Percentiles rank a stretch among this genome's conserved stretches.
Evolutionary conservation across 805 yeast genomes (phyloP).

Genomic region (Hanseniaspora vineae): DNA sequence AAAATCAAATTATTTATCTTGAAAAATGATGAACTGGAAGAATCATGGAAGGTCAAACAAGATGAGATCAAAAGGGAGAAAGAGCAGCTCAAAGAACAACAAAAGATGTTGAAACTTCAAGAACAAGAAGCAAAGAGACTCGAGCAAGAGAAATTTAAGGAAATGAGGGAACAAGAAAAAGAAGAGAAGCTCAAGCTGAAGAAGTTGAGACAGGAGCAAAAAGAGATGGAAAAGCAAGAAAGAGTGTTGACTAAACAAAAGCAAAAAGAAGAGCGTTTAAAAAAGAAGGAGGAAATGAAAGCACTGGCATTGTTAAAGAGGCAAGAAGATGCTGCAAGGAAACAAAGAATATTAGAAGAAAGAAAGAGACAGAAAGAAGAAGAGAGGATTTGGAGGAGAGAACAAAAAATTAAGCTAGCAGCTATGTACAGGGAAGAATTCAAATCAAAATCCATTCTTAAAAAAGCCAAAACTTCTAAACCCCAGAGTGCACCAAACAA

Average conservation of each 20-base stretch:
- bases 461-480: neutral
- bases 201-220: conserved; percentile 12
- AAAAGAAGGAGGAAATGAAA: neutral
- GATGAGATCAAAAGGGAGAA: conserved; percentile 10
- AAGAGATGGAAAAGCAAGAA: conserved; percentile 7
- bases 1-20: conserved; percentile 69
- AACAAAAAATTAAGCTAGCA: neutral
- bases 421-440: neutral
- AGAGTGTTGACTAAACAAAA: neutral
- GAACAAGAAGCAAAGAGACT: conserved; percentile 13
- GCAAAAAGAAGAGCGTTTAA: conserved; percentile 1
- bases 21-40: conserved; percentile 49
- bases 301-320: neutral
- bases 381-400: conserved; percentile 8
- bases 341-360: conserved; percentile 18
- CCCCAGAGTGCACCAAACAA: too few relatives aligned
- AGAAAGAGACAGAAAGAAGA: conserved; percentile 14
- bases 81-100: neutral
- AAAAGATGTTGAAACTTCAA: conserved; percentile 1
- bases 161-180: conserved; percentile 8
- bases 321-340: conserved; percentile 2
- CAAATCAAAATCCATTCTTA: neutral
- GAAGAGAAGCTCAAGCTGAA: conserved; percentile 13
- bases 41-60: conserved; percentile 24
- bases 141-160: conserved; percentile 13